Base-by-base conservation (phyloP, 441 rosid genomes). In the Macaranga tanarius region DNA sequence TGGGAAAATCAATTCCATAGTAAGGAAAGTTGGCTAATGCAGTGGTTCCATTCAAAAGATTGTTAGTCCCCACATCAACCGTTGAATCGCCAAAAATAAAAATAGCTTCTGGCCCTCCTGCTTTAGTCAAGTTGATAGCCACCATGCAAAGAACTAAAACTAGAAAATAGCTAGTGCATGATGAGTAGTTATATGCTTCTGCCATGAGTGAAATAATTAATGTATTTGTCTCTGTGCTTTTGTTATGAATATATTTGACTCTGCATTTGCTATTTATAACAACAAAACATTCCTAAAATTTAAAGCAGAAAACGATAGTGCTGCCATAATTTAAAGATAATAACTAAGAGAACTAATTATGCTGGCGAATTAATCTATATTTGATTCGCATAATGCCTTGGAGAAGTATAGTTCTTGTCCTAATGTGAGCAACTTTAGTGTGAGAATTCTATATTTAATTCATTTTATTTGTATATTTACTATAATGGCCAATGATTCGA, bases 61-160 rank as follows among this genome's bases (percentile, higher is more conserved):
- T 65, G 17, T 85, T 81, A 10, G 86, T 83, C 0, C 88, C 88
- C 13, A 82, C 86, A 75, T 85, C 84, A 15, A 75, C 55, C 10
- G 78, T 81, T 15, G 86, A 81, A 61, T 83, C 88, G 1, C 84
- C 73, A 70, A 70, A 70, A 45, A 70, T 58, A 42, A 42, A 70
- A 8, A 70, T 25, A 2, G 62, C 16, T 9, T 31, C 38, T 2
- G 34, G 25, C 47, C 3, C 16, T 54, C 50, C 26, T 34, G 28
- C 61, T 19, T 2, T 48, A 40, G 9, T 16, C 38, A 23, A 16
- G 56, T 52, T 19, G 7, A 28, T 23, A 15, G 10, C 19, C 34
- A 6, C 45, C 1, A 67, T 8, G 59, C 60, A 7, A 2, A 23
- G 0, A 1, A 28, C 2, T 17, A 34, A 2, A 7, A 51, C 11